Evolutionary conservation across 352 stramenopile genomes (phyloP).

Genomic region (Phytophthora hibernalis): DNA sequence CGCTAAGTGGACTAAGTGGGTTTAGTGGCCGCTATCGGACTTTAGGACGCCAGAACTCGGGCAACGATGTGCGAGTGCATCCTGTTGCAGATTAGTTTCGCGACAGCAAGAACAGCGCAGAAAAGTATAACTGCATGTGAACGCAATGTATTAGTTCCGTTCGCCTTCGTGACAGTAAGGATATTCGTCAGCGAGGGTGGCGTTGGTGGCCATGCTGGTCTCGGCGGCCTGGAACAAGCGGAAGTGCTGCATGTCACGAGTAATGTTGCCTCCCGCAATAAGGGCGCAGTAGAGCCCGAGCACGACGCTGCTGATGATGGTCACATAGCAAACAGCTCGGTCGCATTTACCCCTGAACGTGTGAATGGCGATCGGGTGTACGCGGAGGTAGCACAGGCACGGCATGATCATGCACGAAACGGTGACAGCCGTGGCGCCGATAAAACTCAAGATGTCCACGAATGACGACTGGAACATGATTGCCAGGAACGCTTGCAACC

Average conservation of each 20-base stretch:
- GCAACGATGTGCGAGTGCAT: constrained; percentile 39
- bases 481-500: constrained; percentile 55
- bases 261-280: constrained; percentile 60
- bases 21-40: constrained; percentile 30
- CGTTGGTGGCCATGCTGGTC: constrained; percentile 25
- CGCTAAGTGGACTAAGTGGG: constrained; percentile 17
- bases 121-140: background rate
- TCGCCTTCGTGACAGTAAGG: constrained; percentile 71
- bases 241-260: constrained; percentile 54
- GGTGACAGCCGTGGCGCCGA: constrained; percentile 68
- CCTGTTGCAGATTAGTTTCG: constrained; percentile 32
- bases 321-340: constrained; percentile 57
- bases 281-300: constrained; percentile 65
- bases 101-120: background rate
- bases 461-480: constrained; percentile 83
- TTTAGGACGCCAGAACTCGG: constrained; percentile 24
- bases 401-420: constrained; percentile 84
- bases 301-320: constrained; percentile 57
- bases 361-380: constrained; percentile 61
- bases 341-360: constrained; percentile 60
- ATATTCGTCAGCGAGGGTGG: constrained; percentile 44
- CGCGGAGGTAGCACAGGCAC: constrained; percentile 75
- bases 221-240: constrained; percentile 51
- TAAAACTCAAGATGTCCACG: constrained; percentile 70
- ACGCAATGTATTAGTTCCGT: constrained; percentile 48